A percentile compares a stretch with the other conserved stretches of the same genome.
phyloP scores from a whole-genome alignment of 306 rosid species.

The Prunus padus region DNA sequence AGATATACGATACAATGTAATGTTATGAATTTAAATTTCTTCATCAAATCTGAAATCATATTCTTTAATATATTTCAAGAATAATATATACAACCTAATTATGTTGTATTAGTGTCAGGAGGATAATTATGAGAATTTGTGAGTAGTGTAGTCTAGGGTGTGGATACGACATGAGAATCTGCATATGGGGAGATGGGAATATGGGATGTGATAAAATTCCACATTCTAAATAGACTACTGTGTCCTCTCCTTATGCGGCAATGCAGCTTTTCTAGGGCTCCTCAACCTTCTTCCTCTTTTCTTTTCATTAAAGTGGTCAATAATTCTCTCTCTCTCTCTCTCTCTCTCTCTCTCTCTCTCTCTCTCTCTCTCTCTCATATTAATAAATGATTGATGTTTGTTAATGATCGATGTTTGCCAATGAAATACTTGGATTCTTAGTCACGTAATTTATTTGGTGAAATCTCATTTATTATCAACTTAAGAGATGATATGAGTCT shows the following conservation, averaged over 20 bases:
- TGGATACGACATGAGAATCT: conserved; percentile 44
- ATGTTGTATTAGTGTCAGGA: no score
- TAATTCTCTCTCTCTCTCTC: conserved; percentile 22
- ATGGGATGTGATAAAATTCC: conserved; percentile 42
- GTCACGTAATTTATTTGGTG: no score
- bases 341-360: neutral
- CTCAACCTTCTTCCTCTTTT: conserved; percentile 13
- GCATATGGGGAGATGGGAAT: conserved; percentile 37
- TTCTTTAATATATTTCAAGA: no score
- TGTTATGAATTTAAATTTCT: neutral
- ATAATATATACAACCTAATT: no score
- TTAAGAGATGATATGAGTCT: neutral
- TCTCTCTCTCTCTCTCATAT: neutral
- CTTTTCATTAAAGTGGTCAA: conserved; percentile 22
- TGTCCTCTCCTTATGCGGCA: conserved; percentile 68
- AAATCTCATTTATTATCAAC: no score
- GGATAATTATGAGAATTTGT: no score
- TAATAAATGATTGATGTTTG: no score
- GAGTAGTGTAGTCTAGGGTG: neutral
- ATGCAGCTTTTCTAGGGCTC: conserved; percentile 41
- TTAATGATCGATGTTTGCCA: no score
- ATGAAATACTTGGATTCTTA: no score
- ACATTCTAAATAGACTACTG: conserved; percentile 52
- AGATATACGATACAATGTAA: no score
- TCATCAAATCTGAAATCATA: neutral